phyloP scores from a whole-genome alignment of 768 basidiomycete genomes.

The Tylopilus vinaceipallidus region DNA sequence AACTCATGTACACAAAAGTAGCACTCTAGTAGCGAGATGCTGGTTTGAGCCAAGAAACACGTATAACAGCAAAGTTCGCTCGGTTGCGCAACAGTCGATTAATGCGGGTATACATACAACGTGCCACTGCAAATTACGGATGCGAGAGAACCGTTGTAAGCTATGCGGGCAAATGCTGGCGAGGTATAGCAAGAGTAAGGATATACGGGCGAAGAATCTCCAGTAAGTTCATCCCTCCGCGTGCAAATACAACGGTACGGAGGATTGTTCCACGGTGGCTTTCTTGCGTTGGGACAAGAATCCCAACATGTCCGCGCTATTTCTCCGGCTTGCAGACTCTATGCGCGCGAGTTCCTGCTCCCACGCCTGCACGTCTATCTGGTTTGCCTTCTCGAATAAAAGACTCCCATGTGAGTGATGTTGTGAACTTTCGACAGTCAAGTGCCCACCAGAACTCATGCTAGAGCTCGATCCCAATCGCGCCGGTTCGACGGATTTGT shows the following conservation, averaged over 20 bases:
- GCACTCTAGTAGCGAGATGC: constrained; percentile 19
- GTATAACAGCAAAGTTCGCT: neutral
- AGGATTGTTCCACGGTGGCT: constrained; percentile 18
- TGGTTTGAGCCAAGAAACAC: neutral
- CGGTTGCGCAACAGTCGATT: constrained; percentile 10
- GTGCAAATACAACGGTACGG: constrained; percentile 21
- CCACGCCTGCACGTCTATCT: constrained; percentile 59
- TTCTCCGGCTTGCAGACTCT: constrained; percentile 56
- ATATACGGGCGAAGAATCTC: constrained; percentile 1
- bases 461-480: constrained; percentile 34
- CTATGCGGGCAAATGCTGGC: constrained; percentile 1
- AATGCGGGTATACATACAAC: constrained; percentile 8
- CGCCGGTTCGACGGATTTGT: constrained; percentile 20
- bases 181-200: constrained; percentile 11
- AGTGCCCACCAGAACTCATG: constrained; percentile 49
- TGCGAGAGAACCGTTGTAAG: constrained; percentile 6
- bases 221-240: constrained; percentile 21
- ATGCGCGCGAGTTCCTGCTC: constrained; percentile 75
- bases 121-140: constrained; percentile 14
- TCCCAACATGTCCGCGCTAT: constrained; percentile 38
- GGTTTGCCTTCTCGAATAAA: constrained; percentile 28
- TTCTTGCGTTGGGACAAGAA: constrained; percentile 30
- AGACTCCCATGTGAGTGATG: constrained; percentile 16
- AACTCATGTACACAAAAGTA: too few relatives aligned
- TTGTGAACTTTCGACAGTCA: constrained; percentile 18